Base-by-base conservation (phyloP, 1,284 basidiomycete genomes). In the Gymnopus androsaceus region DNA sequence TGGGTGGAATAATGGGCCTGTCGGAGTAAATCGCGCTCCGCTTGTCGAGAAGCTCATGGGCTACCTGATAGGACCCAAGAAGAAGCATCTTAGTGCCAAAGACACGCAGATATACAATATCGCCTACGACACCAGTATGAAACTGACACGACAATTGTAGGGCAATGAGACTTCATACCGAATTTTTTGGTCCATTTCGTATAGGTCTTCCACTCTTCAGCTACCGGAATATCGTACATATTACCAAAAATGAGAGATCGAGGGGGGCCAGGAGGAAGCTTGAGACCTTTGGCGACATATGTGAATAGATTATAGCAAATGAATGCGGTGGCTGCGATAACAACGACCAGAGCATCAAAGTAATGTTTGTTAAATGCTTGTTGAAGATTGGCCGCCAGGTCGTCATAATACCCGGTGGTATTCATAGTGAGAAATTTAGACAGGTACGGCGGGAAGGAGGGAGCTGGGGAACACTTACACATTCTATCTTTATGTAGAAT, bases 11-110 rank as follows among this genome's bases (percentile, higher is more conserved):
- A 70, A 60, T 28, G 55, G 73, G 72, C 9, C 72, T 63, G 49
- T 69, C 73, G 1, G 72, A 69, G 38, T 74, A 75, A 36, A 67
- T 53, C 19, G 45, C 57, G 5, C 71, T 68, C 15, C 73, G 67
- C 46, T 68, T 70, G 23, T 72, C 68, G 2, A 76, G 63, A 1
- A 74, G 57, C 37, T 65, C 66, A 44, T 64, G 67, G 1, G 74
- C 74, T 12, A 64, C 56, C 46, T 65, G 64, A 15, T 50, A 48
- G 27, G 68, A 68, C 49, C 73, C 70, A 31, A 74, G 56, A 44
- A 75, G 21, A 23, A 52, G 27, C 51, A 52, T 52, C n/a, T 30
- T 21, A 7, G 51, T 42, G 3, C 51, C 51, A 21, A 52, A 52
- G 34, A 52, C 37, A 27, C 30, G 51, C 5, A 52, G 21, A 34